Conservation (phyloP, 768 basidiomycete genomes). For the Mycena indigotica region DNA sequence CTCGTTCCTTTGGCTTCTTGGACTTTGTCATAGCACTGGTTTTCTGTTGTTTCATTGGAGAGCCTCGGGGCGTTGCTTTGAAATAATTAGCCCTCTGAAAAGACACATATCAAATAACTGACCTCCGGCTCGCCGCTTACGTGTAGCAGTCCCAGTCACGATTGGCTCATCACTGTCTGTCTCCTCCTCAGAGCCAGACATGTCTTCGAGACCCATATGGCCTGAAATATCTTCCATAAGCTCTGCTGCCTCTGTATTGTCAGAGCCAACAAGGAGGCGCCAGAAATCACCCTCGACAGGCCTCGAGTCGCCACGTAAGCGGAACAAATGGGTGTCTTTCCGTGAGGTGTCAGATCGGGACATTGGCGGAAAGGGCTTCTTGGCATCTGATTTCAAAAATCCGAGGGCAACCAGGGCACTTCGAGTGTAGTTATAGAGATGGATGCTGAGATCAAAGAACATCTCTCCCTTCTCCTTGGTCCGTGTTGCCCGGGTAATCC, state of each 20-base stretch:
- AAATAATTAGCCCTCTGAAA: no score
- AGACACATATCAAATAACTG: no score
- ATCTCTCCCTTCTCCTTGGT: slow-evolving; percentile 2
- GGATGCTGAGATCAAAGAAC: slow-evolving; percentile 5
- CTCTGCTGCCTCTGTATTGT: neutral
- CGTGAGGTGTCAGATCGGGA: neutral
- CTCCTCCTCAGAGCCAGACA: neutral
- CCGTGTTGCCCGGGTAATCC: slow-evolving; percentile 4
- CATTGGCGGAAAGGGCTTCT: neutral
- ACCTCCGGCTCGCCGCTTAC: no score
- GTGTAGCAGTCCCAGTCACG: no score
- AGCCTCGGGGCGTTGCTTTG: neutral
- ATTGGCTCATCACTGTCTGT: neutral
- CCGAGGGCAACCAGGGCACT: slow-evolving; percentile 1
- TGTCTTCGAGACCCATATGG: neutral
- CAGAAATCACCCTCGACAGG: neutral
- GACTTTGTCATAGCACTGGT: neutral
- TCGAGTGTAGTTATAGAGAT: slow-evolving; percentile 10
- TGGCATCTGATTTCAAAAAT: neutral
- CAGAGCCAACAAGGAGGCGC: neutral
- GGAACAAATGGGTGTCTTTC: neutral
- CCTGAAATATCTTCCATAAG: neutral
- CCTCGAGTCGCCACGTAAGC: neutral
- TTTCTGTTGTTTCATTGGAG: neutral
- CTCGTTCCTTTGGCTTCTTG: neutral